These are phyloP conservation scores for Globisporangium takayamanum DNA, from an alignment of 352 stramenopile genomes.

Conservation along the genomic window DNA sequence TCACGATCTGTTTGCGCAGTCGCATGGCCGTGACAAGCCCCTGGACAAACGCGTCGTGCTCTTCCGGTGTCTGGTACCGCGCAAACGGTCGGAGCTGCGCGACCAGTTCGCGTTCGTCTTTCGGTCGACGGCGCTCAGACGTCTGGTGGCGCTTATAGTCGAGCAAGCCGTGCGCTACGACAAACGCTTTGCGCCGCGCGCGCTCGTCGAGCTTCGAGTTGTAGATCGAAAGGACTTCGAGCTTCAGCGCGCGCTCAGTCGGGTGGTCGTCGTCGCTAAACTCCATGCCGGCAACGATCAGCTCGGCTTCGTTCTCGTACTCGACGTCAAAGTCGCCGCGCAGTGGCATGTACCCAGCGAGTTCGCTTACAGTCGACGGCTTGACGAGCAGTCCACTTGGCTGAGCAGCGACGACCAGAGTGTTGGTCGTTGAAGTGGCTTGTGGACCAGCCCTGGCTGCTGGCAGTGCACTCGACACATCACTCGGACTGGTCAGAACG, in stretches of 20 bases:
- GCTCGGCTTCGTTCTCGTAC: slow-evolving; percentile 96
- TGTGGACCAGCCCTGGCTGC: not conserved
- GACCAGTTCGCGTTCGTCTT: slow-evolving; percentile 94
- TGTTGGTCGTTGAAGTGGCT: slow-evolving; percentile 7
- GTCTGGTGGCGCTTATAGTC: slow-evolving; percentile 94
- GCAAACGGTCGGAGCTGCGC: slow-evolving; percentile 93
- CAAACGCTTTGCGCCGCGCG: slow-evolving; percentile 89
- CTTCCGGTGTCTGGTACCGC: slow-evolving; percentile 90
- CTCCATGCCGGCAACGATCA: slow-evolving; percentile 95
- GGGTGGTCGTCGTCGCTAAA: slow-evolving; percentile 86
- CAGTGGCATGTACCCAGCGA: slow-evolving; percentile 95
- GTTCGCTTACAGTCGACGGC: slow-evolving; percentile 19
- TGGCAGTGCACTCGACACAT: not conserved
- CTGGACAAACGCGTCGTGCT: slow-evolving; percentile 92
- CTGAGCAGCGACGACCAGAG: slow-evolving; percentile 4
- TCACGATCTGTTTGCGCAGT: slow-evolving; percentile 94
- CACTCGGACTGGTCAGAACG: too few species aligned
- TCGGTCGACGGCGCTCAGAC: slow-evolving; percentile 84
- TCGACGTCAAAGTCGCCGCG: slow-evolving; percentile 97
- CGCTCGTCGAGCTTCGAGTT: slow-evolving; percentile 94
- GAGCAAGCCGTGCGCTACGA: slow-evolving; percentile 85
- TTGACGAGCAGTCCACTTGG: not conserved
- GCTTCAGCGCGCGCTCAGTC: slow-evolving; percentile 91
- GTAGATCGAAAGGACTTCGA: slow-evolving; percentile 96
- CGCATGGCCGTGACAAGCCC: slow-evolving; percentile 88